Evolutionary conservation across 106 monocot species (phyloP).

Genomic region (Dendrobium huoshanense): DNA sequence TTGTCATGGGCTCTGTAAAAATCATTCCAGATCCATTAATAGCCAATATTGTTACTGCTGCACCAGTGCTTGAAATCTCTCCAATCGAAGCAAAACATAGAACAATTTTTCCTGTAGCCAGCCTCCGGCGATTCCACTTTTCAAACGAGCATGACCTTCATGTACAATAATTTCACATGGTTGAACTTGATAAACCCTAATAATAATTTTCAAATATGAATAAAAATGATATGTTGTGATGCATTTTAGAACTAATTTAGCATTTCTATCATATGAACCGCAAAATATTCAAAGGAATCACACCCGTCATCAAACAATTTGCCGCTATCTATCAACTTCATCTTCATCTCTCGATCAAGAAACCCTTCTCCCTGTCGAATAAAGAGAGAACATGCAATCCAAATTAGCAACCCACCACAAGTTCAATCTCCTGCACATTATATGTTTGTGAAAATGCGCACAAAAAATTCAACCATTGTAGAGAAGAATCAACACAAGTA

Average conservation of each 20-base stretch:
- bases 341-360: conserved; percentile 23
- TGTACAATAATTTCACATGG: neutral
- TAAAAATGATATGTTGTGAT: no score
- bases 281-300: neutral
- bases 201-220: neutral
- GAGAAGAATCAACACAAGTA: neutral
- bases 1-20: conserved; percentile 37
- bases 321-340: conserved; percentile 34
- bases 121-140: conserved; percentile 27
- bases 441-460: neutral
- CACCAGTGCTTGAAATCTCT: conserved; percentile 29
- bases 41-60: conserved; percentile 36
- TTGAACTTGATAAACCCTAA: neutral
- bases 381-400: neutral
- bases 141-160: conserved; percentile 41
- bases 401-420: no score
- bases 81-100: conserved; percentile 62
- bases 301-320: conserved; percentile 54
- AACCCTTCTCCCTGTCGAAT: conserved; percentile 58
- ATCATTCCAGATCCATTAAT: conserved; percentile 58
- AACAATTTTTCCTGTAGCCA: conserved; percentile 37
- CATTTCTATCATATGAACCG: no score
- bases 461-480: neutral
- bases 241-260: no score
- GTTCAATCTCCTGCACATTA: neutral